These are phyloP conservation scores for Astrothelium macrocarpum DNA, from an alignment of 495 filamentous ascomycete species.

Conservation along the genomic window DNA sequence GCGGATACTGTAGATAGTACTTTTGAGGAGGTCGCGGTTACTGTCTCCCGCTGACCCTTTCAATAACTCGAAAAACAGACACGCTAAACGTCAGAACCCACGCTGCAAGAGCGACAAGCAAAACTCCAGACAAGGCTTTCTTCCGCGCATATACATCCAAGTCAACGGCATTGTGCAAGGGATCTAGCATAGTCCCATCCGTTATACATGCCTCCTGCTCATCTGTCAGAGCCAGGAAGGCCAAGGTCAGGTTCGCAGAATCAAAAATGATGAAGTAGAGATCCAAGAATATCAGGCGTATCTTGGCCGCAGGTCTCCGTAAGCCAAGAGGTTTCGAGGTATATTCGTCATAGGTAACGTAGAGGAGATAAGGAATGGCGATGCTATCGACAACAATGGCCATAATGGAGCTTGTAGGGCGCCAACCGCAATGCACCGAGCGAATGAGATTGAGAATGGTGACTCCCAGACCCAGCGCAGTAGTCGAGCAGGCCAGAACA, in stretches of 20 bases:
- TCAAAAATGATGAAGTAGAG: slow-evolving; percentile 95
- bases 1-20: no score
- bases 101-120: slow-evolving; percentile 72
- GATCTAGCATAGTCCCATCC: slow-evolving; percentile 21
- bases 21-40: neutral
- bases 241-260: slow-evolving; percentile 79
- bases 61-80: slow-evolving; percentile 22
- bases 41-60: slow-evolving; percentile 14
- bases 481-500: slow-evolving; percentile 70
- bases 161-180: slow-evolving; percentile 13
- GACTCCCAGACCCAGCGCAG: slow-evolving; percentile 70
- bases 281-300: slow-evolving; percentile 79
- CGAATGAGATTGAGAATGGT: slow-evolving; percentile 48
- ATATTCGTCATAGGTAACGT: slow-evolving; percentile 96
- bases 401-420: slow-evolving; percentile 66
- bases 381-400: slow-evolving; percentile 84
- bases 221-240: slow-evolving; percentile 74
- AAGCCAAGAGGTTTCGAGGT: slow-evolving; percentile 85
- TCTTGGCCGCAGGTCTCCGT: slow-evolving; percentile 70
- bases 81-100: slow-evolving; percentile 75
- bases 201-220: slow-evolving; percentile 53
- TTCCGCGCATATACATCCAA: slow-evolving; percentile 55
- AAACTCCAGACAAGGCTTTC: slow-evolving; percentile 66
- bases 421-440: slow-evolving; percentile 35
- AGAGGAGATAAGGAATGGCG: slow-evolving; percentile 79